These are phyloP conservation scores for Talaromyces trachyspermus DNA, from an alignment of 495 filamentous ascomycete genomes.

Conservation along the genomic window DNA sequence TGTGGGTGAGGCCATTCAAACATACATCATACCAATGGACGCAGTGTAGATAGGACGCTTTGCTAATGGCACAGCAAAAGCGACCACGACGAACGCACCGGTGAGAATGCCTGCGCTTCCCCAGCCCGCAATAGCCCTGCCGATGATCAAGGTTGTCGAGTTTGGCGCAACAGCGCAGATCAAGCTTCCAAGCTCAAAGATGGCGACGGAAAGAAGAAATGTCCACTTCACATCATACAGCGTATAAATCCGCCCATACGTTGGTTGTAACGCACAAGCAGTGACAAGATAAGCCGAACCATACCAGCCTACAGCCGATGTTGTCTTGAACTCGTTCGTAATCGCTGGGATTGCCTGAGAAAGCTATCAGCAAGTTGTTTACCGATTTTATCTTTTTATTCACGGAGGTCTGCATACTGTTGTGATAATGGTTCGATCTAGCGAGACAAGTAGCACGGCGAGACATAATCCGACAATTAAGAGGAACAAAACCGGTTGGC, in stretches of 20 bases:
- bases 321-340: slow-evolving; percentile 38
- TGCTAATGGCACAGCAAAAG: slow-evolving; percentile 2
- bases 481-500: slow-evolving; percentile 5
- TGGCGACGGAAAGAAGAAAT: slow-evolving; percentile 9
- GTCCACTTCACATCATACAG: slow-evolving; percentile 18
- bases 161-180: slow-evolving; percentile 60
- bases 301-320: slow-evolving; percentile 44
- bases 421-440: slow-evolving; percentile 43
- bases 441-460: slow-evolving; percentile 40
- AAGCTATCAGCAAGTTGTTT: too few relatives aligned
- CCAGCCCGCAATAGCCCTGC: slow-evolving; percentile 62
- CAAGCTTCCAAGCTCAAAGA: slow-evolving; percentile 65
- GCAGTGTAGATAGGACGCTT: slow-evolving; percentile 8
- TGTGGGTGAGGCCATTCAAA: too few relatives aligned
- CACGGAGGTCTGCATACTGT: slow-evolving; percentile 18
- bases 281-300: slow-evolving; percentile 48
- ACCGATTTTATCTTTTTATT: slow-evolving; percentile 34
- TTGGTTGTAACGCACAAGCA: slow-evolving; percentile 24
- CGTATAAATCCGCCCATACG: slow-evolving; percentile 26
- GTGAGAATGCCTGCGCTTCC: slow-evolving; percentile 40
- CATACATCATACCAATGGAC: slow-evolving; percentile 7
- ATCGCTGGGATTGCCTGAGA: slow-evolving; percentile 38
- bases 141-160: slow-evolving; percentile 58
- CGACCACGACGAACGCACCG: slow-evolving; percentile 13
- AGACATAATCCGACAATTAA: slow-evolving; percentile 38